Evolutionary conservation across 2,329 filamentous ascomycete genomes (phyloP).

Genomic region (Hypomyces perniciosus): DNA sequence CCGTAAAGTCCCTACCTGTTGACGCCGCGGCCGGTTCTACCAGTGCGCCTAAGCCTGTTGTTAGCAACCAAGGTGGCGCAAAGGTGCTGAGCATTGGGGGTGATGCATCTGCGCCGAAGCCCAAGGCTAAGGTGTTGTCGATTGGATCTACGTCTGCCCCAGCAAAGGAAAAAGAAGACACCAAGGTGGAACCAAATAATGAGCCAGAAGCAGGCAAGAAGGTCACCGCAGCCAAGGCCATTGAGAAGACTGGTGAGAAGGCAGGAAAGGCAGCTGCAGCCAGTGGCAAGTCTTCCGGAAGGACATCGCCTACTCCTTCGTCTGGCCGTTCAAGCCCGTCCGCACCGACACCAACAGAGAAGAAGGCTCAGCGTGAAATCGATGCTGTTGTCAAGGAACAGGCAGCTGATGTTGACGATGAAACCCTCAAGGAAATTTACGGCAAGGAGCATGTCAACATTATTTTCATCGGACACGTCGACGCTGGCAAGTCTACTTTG

Average conservation of each 20-base stretch:
- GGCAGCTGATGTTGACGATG: slow-evolving; percentile 62
- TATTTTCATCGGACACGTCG: slow-evolving; percentile 96
- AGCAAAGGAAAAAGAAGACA: slow-evolving; percentile 42
- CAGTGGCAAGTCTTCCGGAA: slow-evolving; percentile 52
- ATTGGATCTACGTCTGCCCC: slow-evolving; percentile 31
- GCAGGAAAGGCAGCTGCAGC: slow-evolving; percentile 31
- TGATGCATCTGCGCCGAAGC: slow-evolving; percentile 48
- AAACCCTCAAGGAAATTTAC: slow-evolving; percentile 87
- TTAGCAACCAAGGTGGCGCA: slow-evolving; percentile 49
- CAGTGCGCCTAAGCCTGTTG: slow-evolving; percentile 42
- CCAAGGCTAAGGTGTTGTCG: slow-evolving; percentile 43
- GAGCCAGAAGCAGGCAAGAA: slow-evolving; percentile 70
- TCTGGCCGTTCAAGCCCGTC: slow-evolving; percentile 82
- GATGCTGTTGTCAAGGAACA: slow-evolving; percentile 83
- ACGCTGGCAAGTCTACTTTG: slow-evolving; percentile 94
- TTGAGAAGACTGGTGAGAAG: slow-evolving; percentile 79
- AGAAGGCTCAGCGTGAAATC: slow-evolving; percentile 56
- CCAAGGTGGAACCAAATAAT: slow-evolving; percentile 42
- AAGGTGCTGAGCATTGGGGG: slow-evolving; percentile 67
- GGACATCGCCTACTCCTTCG: slow-evolving; percentile 72
- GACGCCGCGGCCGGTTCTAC: slow-evolving; percentile 38
- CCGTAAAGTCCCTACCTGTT: slow-evolving; percentile 23
- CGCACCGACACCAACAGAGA: slow-evolving; percentile 40
- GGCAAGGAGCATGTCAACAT: slow-evolving; percentile 92
- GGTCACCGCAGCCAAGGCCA: slow-evolving; percentile 78